phyloP scores from a whole-genome alignment of 176 grass and related monocot genomes.

The Cenchrus purpureus region DNA sequence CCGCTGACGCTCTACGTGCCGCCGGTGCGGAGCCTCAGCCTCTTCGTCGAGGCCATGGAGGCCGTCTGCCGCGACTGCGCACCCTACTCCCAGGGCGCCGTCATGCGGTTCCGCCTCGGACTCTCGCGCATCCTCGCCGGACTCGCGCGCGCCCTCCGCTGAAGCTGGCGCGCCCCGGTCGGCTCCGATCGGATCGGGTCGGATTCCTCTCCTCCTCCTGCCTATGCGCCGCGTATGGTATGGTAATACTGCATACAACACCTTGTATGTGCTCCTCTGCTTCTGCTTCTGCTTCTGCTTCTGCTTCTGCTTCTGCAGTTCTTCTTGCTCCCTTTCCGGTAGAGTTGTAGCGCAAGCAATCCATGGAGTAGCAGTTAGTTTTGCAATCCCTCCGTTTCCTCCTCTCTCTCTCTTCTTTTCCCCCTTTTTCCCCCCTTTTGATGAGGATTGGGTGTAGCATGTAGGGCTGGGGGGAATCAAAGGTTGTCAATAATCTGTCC shows the following conservation, averaged over 20 bases:
- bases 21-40: conserved; percentile 80
- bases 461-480: background rate
- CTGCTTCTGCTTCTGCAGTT: no score
- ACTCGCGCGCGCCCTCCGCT: conserved; percentile 58
- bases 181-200: background rate
- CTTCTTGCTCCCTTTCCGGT: background rate
- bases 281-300: background rate
- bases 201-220: background rate
- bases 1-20: conserved; percentile 93
- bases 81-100: conserved; percentile 63
- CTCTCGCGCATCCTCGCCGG: conserved; percentile 59
- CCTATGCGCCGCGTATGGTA: background rate
- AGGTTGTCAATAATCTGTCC: conserved; percentile 28
- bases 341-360: background rate
- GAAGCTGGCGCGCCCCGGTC: background rate
- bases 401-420: background rate
- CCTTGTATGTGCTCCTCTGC: background rate
- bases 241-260: background rate
- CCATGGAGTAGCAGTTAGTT: background rate
- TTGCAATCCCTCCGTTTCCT: background rate
- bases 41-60: conserved; percentile 83
- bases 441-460: conserved; percentile 6
- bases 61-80: conserved; percentile 58
- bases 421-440: background rate
- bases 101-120: conserved; percentile 60